Percentiles rank a stretch among this genome's conserved stretches.
phyloP scores from a whole-genome alignment of 2,329 filamentous ascomycete genomes.

The Colletotrichum incanum region DNA sequence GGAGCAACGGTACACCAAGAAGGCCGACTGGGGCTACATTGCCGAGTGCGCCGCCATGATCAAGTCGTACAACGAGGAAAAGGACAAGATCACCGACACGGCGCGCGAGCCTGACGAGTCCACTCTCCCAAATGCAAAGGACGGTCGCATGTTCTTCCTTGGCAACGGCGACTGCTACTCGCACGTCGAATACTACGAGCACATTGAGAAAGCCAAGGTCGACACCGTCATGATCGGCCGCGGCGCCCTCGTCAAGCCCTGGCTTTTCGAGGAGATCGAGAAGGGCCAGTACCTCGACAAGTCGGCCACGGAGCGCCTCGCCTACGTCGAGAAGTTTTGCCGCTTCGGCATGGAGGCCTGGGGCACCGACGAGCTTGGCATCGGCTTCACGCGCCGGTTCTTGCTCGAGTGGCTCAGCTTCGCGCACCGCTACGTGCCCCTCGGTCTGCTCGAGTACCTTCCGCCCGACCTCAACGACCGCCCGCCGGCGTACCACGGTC shows the following conservation, averaged over 20 bases:
- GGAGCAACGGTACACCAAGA: slow-evolving; percentile 93
- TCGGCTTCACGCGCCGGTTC: slow-evolving; percentile 93
- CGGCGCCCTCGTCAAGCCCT: slow-evolving; percentile 96
- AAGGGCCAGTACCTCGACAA: slow-evolving; percentile 96
- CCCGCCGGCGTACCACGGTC: slow-evolving; percentile 85
- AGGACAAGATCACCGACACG: slow-evolving; percentile 80
- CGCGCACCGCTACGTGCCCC: slow-evolving; percentile 89
- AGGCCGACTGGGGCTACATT: slow-evolving; percentile 97
- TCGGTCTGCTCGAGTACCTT: slow-evolving; percentile 89
- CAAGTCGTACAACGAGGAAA: slow-evolving; percentile 81
- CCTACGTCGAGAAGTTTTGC: slow-evolving; percentile 89
- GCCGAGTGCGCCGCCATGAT: slow-evolving; percentile 90
- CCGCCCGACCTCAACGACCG: slow-evolving; percentile 92
- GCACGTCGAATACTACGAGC: slow-evolving; percentile 86
- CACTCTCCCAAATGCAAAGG: slow-evolving; percentile 76
- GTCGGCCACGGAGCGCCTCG: slow-evolving; percentile 86
- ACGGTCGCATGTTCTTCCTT: slow-evolving; percentile 87
- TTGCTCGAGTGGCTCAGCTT: slow-evolving; percentile 97
- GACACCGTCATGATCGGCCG: slow-evolving; percentile 98
- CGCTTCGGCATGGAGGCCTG: slow-evolving; percentile 93
- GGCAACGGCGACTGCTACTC: slow-evolving; percentile 98
- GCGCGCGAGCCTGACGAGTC: slow-evolving; percentile 82
- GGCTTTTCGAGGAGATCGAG: slow-evolving; percentile 98
- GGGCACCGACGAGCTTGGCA: slow-evolving; percentile 95
- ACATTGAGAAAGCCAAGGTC: slow-evolving; percentile 83